Conservation (phyloP, 257 asterid genomes). For the Voacanga thouarsii region DNA sequence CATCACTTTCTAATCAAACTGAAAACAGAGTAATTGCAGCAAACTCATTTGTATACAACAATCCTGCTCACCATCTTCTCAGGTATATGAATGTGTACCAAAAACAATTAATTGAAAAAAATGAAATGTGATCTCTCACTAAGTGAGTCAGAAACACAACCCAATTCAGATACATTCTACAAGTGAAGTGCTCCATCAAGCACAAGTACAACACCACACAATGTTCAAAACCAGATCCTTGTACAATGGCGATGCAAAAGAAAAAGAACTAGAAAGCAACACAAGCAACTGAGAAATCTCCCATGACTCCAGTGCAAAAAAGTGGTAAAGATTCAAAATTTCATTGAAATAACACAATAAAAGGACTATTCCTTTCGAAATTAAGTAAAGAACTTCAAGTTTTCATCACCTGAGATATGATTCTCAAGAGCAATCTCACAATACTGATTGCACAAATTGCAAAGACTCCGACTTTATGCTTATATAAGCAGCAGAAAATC, state of each 20-base stretch:
- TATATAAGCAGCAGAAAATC: constrained; percentile 8
- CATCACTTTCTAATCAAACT: constrained; percentile 8
- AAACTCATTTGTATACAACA: background rate
- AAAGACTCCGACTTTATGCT: constrained; percentile 5
- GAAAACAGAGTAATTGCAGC: constrained; percentile 11
- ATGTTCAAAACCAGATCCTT: background rate
- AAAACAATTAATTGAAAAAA: background rate
- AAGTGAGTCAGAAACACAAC: background rate
- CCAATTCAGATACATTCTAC: background rate
- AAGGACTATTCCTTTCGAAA: background rate
- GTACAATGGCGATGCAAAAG: background rate
- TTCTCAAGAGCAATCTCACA: background rate
- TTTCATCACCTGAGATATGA: constrained; percentile 13
- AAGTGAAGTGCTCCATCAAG: background rate
- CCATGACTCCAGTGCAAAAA: background rate
- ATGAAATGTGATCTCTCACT: background rate
- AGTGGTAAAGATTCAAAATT: background rate
- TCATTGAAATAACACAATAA: background rate
- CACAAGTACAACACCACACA: background rate
- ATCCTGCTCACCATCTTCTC: background rate
- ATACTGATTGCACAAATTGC: constrained; percentile 1
- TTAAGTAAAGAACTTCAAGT: background rate
- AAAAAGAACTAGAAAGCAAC: background rate
- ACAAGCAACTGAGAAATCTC: background rate
- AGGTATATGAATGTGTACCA: background rate